Conservation (phyloP, 2,329 filamentous ascomycete species). For the Rugonectria rugulosa region DNA sequence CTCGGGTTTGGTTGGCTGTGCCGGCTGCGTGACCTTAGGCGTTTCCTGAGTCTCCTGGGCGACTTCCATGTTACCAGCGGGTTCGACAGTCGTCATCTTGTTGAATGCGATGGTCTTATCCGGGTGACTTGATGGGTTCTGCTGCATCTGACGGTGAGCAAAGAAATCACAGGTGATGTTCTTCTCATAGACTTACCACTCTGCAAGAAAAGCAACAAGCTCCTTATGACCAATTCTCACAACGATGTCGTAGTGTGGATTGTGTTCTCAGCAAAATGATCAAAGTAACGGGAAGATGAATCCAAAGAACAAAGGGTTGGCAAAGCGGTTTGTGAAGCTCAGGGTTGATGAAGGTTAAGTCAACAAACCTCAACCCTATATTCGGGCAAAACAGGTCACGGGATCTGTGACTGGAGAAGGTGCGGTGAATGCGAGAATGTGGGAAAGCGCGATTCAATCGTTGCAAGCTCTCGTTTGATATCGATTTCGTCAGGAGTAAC, state of each 20-base stretch:
- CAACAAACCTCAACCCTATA: background rate
- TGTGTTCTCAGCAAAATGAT: background rate
- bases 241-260: too few relatives aligned
- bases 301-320: background rate
- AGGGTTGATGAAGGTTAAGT: background rate
- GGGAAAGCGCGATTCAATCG: background rate
- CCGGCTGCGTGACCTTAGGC: constrained; percentile 13
- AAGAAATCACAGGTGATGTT: too few relatives aligned
- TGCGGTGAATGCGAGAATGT: background rate
- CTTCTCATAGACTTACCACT: too few relatives aligned
- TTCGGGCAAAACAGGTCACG: too few relatives aligned
- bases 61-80: constrained; percentile 12
- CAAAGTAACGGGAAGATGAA: background rate
- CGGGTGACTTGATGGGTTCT: too few relatives aligned
- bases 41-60: constrained; percentile 19
- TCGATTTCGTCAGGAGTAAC: background rate
- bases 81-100: constrained; percentile 28
- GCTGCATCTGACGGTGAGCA: too few relatives aligned
- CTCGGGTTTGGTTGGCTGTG: constrained; percentile 29
- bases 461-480: background rate
- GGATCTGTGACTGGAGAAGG: too few relatives aligned
- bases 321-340: background rate
- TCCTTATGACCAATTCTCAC: too few relatives aligned
- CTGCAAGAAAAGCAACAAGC: background rate
- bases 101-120: too few relatives aligned